Percentiles rank a stretch among this genome's conserved stretches.
These are phyloP conservation scores for Diaporthe sp. DNA, from an alignment of 2,329 filamentous ascomycete genomes.

Conservation along the genomic window DNA sequence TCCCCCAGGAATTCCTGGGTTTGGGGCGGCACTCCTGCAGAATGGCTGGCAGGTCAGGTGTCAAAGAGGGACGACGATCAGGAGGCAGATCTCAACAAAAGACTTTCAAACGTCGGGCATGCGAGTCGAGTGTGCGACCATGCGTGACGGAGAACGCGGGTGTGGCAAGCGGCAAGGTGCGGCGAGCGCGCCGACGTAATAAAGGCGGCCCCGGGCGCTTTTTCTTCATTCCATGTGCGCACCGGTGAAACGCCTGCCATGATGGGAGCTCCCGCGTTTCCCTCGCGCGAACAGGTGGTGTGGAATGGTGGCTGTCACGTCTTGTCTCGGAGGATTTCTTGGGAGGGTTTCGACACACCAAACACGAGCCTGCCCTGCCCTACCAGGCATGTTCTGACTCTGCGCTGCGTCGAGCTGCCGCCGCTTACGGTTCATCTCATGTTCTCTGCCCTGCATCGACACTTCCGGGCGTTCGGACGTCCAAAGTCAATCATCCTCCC, in stretches of 20 bases:
- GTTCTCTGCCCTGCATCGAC: slow-evolving; percentile 12
- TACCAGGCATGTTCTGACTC: slow-evolving; percentile 12
- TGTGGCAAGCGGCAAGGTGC: neutral
- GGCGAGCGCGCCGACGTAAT: slow-evolving; percentile 6
- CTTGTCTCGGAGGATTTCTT: slow-evolving; percentile 28
- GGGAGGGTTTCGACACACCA: slow-evolving; percentile 9
- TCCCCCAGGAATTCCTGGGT: neutral
- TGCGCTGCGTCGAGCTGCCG: neutral
- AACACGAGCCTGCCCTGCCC: slow-evolving; percentile 20
- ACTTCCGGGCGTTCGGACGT: slow-evolving; percentile 3
- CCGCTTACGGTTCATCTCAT: slow-evolving; percentile 29
- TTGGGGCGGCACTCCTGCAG: slow-evolving; percentile 12
- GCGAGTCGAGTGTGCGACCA: slow-evolving; percentile 15
- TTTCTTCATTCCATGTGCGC: slow-evolving; percentile 18
- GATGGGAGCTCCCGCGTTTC: slow-evolving; percentile 27
- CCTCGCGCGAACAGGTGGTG: slow-evolving; percentile 16
- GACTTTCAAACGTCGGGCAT: neutral
- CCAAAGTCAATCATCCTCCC: neutral
- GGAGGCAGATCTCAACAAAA: slow-evolving; percentile 27
- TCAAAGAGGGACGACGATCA: slow-evolving; percentile 4
- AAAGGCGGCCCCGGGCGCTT: neutral
- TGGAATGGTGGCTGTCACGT: slow-evolving; percentile 33
- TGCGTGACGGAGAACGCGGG: neutral
- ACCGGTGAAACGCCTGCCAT: slow-evolving; percentile 19
- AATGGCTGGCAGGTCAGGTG: neutral